These are phyloP conservation scores for Cyberlindnera maclurae DNA, from an alignment of 805 yeast genomes.

Conservation along the genomic window DNA sequence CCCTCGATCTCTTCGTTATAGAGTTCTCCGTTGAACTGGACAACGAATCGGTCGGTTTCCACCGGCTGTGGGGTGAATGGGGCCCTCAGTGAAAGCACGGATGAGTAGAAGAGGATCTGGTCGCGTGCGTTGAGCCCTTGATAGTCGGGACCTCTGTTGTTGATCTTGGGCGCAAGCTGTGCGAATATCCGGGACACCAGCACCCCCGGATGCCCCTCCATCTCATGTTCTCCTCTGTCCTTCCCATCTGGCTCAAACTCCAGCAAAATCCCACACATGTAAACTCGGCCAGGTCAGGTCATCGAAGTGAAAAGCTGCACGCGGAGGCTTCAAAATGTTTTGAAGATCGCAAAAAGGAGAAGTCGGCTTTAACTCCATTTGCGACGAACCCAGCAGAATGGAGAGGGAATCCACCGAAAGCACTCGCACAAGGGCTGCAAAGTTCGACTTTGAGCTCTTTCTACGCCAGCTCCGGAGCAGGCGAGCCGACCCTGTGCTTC, in stretches of 20 bases:
- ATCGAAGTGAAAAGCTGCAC: not conserved
- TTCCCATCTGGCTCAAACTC: conserved; percentile 7
- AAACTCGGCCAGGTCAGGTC: not conserved
- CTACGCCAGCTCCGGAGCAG: conserved; percentile 62
- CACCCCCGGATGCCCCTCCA: not conserved
- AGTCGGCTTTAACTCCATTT: not conserved
- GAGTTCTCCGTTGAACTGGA: conserved; percentile 90
- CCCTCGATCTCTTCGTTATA: conserved; percentile 51
- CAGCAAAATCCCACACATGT: conserved; percentile 50
- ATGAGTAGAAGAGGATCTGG: conserved; percentile 28
- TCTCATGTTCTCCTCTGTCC: not conserved
- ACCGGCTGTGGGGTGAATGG: conserved; percentile 80
- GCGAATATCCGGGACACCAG: conserved; percentile 21
- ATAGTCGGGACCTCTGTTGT: conserved; percentile 62
- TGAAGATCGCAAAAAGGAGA: not conserved
- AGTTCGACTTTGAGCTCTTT: conserved; percentile 80
- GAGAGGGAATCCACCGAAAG: conserved; percentile 8
- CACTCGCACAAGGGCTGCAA: conserved; percentile 12
- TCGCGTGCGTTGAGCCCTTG: not conserved
- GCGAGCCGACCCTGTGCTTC: conserved; percentile 81
- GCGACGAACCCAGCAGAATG: not conserved
- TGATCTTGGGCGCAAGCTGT: conserved; percentile 36
- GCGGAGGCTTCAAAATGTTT: no score
- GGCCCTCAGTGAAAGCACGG: conserved; percentile 72
- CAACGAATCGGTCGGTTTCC: conserved; percentile 27